phyloP scores from a whole-genome alignment of 129 eudicot species.

The Arctium minus region DNA sequence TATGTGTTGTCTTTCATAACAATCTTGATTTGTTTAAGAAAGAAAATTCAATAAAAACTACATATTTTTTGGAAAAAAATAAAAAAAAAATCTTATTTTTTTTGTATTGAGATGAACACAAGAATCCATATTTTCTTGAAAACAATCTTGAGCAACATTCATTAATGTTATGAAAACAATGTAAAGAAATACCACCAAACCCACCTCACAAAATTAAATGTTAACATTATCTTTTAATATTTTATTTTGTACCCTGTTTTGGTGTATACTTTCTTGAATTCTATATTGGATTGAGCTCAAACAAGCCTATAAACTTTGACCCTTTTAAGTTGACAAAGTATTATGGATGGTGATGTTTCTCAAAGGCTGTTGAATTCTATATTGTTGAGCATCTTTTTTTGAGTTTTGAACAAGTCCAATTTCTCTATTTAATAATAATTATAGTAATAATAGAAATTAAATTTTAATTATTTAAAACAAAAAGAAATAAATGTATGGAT shows the following conservation, averaged over 20 bases:
- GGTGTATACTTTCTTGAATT: constrained; percentile 24
- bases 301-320: constrained; percentile 30
- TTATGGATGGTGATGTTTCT: constrained; percentile 39
- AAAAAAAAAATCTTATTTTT: constrained; percentile 9
- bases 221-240: constrained; percentile 13
- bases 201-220: constrained; percentile 37
- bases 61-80: not conserved
- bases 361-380: constrained; percentile 15
- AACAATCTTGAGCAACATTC: constrained; percentile 32
- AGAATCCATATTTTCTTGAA: constrained; percentile 30
- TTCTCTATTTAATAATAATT: not conserved
- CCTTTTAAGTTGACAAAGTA: constrained; percentile 29
- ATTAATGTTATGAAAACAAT: constrained; percentile 35
- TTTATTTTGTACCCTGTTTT: constrained; percentile 4
- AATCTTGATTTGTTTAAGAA: not conserved
- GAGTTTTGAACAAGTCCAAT: constrained; percentile 26
- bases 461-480: not conserved
- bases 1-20: not conserved
- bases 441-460: not conserved
- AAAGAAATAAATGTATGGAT: not conserved
- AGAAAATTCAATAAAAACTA: not conserved
- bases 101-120: constrained; percentile 24
- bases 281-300: constrained; percentile 23
- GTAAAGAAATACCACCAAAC: constrained; percentile 39
- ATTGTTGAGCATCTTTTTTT: not conserved